A percentile compares a stretch with the other conserved stretches of the same genome.
Evolutionary conservation across 202 grass and related monocot genomes (phyloP).

Genomic region (Schoenoplectus triqueter): DNA sequence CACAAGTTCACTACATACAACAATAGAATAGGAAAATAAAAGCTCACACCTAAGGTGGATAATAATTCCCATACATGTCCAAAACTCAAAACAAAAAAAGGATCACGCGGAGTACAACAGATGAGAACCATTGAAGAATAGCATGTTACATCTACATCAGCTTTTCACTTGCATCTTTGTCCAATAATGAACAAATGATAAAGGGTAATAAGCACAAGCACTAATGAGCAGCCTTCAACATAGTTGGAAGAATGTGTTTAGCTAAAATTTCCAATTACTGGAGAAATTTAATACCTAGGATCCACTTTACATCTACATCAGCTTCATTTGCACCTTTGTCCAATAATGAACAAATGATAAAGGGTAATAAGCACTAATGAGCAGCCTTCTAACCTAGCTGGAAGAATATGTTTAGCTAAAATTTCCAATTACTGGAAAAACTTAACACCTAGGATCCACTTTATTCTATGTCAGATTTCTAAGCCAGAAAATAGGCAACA

Average conservation of each 20-base stretch:
- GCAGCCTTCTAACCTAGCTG: background rate
- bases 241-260: background rate
- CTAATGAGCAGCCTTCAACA: background rate
- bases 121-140: background rate
- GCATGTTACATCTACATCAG: background rate
- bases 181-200: background rate
- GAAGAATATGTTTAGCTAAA: background rate
- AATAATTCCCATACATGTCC: constrained; percentile 2
- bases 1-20: background rate
- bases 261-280: background rate
- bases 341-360: background rate
- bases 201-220: background rate
- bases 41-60: background rate
- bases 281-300: background rate
- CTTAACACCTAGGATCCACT: background rate
- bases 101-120: background rate
- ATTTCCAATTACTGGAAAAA: background rate
- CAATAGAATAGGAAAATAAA: background rate
- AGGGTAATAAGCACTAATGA: background rate
- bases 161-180: constrained; percentile 10
- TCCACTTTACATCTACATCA: background rate
- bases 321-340: background rate
- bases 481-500: background rate
- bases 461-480: constrained; percentile 1
- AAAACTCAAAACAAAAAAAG: background rate